These are phyloP conservation scores for Sonneratia alba DNA, from an alignment of 345 rosid genomes.

Conservation along the genomic window DNA sequence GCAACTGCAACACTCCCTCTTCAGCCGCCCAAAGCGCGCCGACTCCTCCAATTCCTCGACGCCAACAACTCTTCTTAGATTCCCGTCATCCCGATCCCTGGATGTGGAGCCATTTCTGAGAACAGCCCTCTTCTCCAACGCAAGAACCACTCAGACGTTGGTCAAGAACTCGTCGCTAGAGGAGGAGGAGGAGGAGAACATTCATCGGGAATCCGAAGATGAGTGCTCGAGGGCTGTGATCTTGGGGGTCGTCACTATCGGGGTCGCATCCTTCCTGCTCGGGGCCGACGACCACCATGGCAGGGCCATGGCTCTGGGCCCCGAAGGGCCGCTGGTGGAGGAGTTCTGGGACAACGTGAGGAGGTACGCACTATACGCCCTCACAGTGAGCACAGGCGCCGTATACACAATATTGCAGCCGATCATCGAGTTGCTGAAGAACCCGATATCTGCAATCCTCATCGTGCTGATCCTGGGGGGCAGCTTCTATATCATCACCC, in stretches of 20 bases:
- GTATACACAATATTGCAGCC: constrained; percentile 56
- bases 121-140: neutral
- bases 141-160: neutral
- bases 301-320: constrained; percentile 74
- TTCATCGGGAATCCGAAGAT: constrained; percentile 11
- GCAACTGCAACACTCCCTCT: constrained; percentile 15
- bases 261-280: constrained; percentile 36
- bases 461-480: constrained; percentile 56
- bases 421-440: constrained; percentile 63
- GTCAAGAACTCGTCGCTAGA: constrained; percentile 4
- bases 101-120: neutral
- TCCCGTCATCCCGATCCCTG: neutral
- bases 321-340: constrained; percentile 82
- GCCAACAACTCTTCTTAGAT: neutral
- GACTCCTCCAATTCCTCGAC: neutral
- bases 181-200: neutral
- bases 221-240: constrained; percentile 28
- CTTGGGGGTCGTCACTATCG: constrained; percentile 48
- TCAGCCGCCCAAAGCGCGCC: constrained; percentile 9
- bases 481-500: constrained; percentile 48
- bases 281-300: constrained; percentile 32
- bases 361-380: constrained; percentile 87
- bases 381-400: constrained; percentile 89
- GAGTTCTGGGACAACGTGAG: constrained; percentile 98
- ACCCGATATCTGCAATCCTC: constrained; percentile 74